Evolutionary conservation across 148 eudicot genomes (phyloP), one percentile per base, ranked within the genome.

Genomic region (Nepenthes gracilis): DNA sequence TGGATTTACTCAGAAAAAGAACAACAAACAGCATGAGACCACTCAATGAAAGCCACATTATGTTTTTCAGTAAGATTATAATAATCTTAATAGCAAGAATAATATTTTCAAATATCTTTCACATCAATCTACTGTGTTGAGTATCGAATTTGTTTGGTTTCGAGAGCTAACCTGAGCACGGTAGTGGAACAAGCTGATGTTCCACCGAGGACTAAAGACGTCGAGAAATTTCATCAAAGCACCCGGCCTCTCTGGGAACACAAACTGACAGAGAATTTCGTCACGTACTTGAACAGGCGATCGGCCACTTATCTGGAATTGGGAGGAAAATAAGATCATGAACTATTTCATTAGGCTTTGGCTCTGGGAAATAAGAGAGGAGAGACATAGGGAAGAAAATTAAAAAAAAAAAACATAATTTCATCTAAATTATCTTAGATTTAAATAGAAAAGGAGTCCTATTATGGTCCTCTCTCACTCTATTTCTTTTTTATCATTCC

Each of bases 111-210:
- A 48, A 1, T 10, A n/a, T 59, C 14, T 13, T 33, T 49, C 40
- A 10, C 32, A 14, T 6, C 0, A 23, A 13, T 14, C 3, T 62
- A 4, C n/a, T 12, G 9, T 15, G 48, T 40, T 40, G 45, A 40
- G 4, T 3, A 58, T 58, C 60, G 9, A 64, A 45, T 36, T 11
- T 52, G n/a, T 2, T 9, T 38, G 57, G 38, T 33, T 53, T 12
- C 33, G 37, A 32, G 66, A 64, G 58, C 71, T 68, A 51, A 86
- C 99, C 83, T 89, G 97, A 54, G 80, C 82, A 6, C 95, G 97
- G 69, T 94, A 94, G 68, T 94, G 97, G 77, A 94, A 94, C 72
- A 94, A 80, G 70, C 87, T 86, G 65, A 94, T 94, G 69, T 94
- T 89, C 99, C 99, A 89, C 35, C 82, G 75, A 47, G 97, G 99